Base-by-base conservation (phyloP, 345 rosid genomes). In the Tarenaya hassleriana region DNA sequence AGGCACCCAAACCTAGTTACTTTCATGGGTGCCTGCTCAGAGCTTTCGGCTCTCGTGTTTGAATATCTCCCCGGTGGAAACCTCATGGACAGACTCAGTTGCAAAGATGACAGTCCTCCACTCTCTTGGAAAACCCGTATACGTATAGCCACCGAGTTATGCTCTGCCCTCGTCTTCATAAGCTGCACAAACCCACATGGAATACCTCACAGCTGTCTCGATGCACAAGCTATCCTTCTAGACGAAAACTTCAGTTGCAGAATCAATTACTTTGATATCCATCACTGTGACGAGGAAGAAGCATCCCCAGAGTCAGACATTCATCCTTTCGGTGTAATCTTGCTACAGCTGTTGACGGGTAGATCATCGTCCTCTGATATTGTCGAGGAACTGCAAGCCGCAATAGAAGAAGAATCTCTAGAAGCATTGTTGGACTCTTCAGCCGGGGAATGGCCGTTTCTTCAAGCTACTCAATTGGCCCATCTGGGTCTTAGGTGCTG, bases 1-100 rank as follows among this genome's bases (percentile, higher is more conserved):
- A 60, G 75, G 55, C 75, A 70, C 50, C 75, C 75, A 24, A 64
- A 70, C 52, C 48, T 70, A 17, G 55, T 70, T 10, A 60, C 67
- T 5, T 56, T 70, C 3, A 61, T 70, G 33, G 75, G 75, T 21
- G 67, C 33, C 24, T 64, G 74, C 58, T 62, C 54, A 6, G 74
- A 64, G 31, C 51, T 45, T 21, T 44, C 34, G 49, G 67, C 60
- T 53, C 54, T 64, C 1, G 38, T 64, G 15, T 64, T 48, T 35
- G 74, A 69, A 50, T 66, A 71, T 43, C 50, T 62, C 8, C 72
- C 72, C 0, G 58, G 62, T 71, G 72, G 75, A 38, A 62, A 49
- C 41, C 75, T 71, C 9, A 61, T 52, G 48, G 75, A 71, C 29
- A 60, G 62, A 35, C 61, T 71, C 56, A 62, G 10, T 45, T 50